Evolutionary conservation across 139 green algal genomes (phyloP), one percentile per base, ranked within the genome.

Genomic region (Haematococcus sp.): DNA sequence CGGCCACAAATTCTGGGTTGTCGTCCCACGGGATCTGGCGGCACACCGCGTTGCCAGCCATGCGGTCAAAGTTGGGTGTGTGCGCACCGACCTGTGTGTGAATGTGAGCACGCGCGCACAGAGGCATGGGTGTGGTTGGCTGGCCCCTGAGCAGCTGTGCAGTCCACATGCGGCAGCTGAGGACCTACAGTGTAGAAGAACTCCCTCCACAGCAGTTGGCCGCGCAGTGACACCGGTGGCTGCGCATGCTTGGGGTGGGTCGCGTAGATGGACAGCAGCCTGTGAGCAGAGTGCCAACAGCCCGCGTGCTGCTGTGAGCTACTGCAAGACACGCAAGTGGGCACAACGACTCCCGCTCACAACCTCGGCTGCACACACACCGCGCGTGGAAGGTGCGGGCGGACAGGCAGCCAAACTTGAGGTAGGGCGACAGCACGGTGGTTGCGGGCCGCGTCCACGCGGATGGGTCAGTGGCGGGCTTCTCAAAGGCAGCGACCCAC

Each of bases 31-130:
- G 20, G 0, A 89, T 86, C 85, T 97, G 89, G 68, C 84, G 87
- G 87, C 93, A 97, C n/a, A 96, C 76, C 4, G 88, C 74, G 84
- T 97, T 98, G 69, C 89, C 94, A n/a, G 77, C 74, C 94, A 97
- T 97, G 28, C 59, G 64, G 71, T 95, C 66, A 82, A 95, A 98
- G 80, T 96, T 91, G 61, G 84, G 81, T 1, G 89, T 94, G 83
- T 75, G 7, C 7, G 75, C 73, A 15, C 84, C 88, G n/a, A 88
- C 83, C 81, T 87, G 76, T 49, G 40, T 19, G 40, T 11, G 11
- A 19, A 49, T 11, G 40, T 49, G 40, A 49, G 7, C 7, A 19
- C 11, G 7, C 40, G 40, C 11, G 7, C 40, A 43, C 2, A 27
- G 20, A 5, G 61, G 61, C 23, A 55, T 51, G n/a, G 22, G 43